Evolutionary conservation across 345 rosid genomes (phyloP).

Genomic region (Moricandia moricandioides): DNA sequence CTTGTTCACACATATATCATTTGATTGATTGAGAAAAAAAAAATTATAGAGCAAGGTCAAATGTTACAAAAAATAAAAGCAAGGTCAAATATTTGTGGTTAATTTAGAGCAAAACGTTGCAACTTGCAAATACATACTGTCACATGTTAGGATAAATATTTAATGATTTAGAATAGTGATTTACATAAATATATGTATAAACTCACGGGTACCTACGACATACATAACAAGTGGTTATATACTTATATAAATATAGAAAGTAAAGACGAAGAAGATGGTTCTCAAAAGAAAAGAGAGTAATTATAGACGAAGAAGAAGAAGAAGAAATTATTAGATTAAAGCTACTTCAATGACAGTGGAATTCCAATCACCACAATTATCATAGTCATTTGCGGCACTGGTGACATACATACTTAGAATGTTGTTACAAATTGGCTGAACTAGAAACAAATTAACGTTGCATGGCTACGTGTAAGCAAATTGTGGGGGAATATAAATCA

Average conservation of each 20-base stretch:
- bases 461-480: conserved; percentile 20
- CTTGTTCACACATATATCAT: too few species aligned
- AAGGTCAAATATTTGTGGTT: too few species aligned
- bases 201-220: not conserved
- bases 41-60: too few species aligned
- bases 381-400: conserved; percentile 7
- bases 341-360: not conserved
- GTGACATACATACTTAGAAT: not conserved
- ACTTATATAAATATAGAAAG: not conserved
- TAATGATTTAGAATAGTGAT: not conserved
- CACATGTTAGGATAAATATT: not conserved
- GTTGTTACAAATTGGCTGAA: not conserved
- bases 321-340: not conserved
- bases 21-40: too few species aligned
- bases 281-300: not conserved
- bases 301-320: not conserved
- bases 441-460: conserved; percentile 1
- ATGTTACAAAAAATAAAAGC: too few species aligned
- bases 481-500: not conserved
- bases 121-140: not conserved
- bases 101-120: not conserved
- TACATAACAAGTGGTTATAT: not conserved
- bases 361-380: conserved; percentile 11
- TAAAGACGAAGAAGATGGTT: not conserved
- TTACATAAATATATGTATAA: not conserved